A percentile compares a stretch with the other conserved stretches of the same genome.
Evolutionary conservation across 225 moss, liverwort and hornwort genomes (phyloP).

Genomic region (Takakia lepidozioides): DNA sequence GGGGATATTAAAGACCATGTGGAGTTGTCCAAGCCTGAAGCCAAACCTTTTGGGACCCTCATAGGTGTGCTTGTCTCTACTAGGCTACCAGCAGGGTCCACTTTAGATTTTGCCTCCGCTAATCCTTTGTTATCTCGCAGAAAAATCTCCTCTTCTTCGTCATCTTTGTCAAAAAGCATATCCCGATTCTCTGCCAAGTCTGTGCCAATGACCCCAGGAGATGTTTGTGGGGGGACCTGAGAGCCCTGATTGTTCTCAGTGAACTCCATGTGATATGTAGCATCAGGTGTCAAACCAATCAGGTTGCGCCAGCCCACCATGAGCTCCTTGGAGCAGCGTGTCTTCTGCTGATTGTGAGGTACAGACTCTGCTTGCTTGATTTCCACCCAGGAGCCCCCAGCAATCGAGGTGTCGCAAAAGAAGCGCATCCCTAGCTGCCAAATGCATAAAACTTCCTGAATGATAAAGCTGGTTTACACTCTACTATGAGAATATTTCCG

Average conservation of each 20-base stretch:
- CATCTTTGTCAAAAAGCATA: conserved; percentile 29
- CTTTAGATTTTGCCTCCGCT: conserved; percentile 4
- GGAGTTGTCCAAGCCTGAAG: conserved; percentile 12
- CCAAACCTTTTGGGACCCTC: conserved; percentile 12
- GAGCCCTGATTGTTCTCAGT: conserved; percentile 16
- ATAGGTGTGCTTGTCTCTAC: no score
- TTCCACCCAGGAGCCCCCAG: conserved; percentile 57
- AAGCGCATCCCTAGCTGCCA: conserved; percentile 66
- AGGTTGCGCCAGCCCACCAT: conserved; percentile 32
- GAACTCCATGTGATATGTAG: conserved; percentile 51
- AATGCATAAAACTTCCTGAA: no score
- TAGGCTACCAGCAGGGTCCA: conserved; percentile 2
- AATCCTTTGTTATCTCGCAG: conserved; percentile 11
- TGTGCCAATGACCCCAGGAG: background rate
- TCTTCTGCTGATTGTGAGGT: conserved; percentile 31
- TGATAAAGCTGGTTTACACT: no score
- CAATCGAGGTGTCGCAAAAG: conserved; percentile 61
- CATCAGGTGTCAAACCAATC: conserved; percentile 44
- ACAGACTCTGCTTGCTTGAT: conserved; percentile 28
- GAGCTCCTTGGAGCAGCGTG: conserved; percentile 48
- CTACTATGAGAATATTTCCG: no score
- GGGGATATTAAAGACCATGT: conserved; percentile 39
- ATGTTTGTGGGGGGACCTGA: conserved; percentile 4
- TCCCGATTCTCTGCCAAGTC: conserved; percentile 20
- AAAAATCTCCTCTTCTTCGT: conserved; percentile 31